Evolutionary conservation across 805 yeast genomes (phyloP).

Genomic region (baker's yeast (Saccharomyces cerevisiae)): DNA sequence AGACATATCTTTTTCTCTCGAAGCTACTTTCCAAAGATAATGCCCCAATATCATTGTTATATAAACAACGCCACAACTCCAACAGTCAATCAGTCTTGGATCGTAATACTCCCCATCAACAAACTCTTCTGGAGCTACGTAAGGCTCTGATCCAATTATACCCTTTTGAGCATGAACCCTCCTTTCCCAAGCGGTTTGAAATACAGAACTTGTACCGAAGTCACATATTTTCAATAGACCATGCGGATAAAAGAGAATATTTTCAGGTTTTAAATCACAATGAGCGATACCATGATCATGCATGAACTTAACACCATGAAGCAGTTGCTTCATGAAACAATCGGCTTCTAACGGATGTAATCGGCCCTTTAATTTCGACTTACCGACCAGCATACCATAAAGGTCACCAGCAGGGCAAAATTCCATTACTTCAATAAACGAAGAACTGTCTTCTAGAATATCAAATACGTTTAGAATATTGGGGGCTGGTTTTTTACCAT

Average conservation of each 20-base stretch:
- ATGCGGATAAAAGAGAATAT: slow-evolving; percentile 56
- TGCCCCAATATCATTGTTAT: slow-evolving; percentile 80
- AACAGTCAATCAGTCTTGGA: slow-evolving; percentile 73
- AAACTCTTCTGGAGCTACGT: slow-evolving; percentile 88
- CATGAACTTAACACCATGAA: slow-evolving; percentile 76
- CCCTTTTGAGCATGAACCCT: slow-evolving; percentile 62
- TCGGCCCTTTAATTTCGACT: slow-evolving; percentile 39
- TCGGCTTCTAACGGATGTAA: slow-evolving; percentile 66
- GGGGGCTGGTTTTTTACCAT: slow-evolving; percentile 32
- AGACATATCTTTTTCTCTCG: slow-evolving; percentile 41
- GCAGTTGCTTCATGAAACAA: slow-evolving; percentile 80
- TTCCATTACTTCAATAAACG: slow-evolving; percentile 87
- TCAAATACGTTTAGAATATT: slow-evolving; percentile 76
- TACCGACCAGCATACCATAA: slow-evolving; percentile 45
- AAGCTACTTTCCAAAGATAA: slow-evolving; percentile 80
- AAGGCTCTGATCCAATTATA: slow-evolving; percentile 84
- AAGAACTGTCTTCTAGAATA: slow-evolving; percentile 53
- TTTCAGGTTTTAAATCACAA: slow-evolving; percentile 87
- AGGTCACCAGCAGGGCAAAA: slow-evolving; percentile 81
- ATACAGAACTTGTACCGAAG: slow-evolving; percentile 87
- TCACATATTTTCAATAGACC: slow-evolving; percentile 71
- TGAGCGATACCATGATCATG: slow-evolving; percentile 91
- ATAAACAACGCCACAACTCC: slow-evolving; percentile 81
- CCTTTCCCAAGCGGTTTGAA: slow-evolving; percentile 82
- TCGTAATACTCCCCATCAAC: slow-evolving; percentile 48